phyloP scores from a whole-genome alignment of 2,329 filamentous ascomycete genomes.

The Trichoderma hamatum region DNA sequence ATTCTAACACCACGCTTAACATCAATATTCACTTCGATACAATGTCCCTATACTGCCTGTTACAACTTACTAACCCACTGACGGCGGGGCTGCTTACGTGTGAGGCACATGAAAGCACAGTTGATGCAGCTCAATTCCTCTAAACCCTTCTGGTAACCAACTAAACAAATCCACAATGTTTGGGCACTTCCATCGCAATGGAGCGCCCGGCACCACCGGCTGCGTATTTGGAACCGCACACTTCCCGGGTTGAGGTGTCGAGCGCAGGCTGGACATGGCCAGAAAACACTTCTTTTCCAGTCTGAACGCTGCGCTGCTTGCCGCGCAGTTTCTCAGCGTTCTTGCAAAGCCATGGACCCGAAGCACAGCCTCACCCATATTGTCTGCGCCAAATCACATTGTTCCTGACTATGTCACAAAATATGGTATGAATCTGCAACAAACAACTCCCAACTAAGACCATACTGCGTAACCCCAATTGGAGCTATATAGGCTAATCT shows the following conservation, averaged over 20 bases:
- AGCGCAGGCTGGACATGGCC: conserved; percentile 14
- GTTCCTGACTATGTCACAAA: conserved; percentile 8
- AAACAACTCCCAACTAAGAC: too few species aligned
- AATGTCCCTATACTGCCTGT: background rate
- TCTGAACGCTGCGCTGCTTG: conserved; percentile 3
- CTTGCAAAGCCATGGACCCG: background rate
- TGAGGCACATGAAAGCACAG: background rate
- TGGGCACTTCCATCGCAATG: background rate
- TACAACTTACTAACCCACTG: background rate
- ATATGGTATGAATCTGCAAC: background rate
- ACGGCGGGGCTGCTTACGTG: background rate
- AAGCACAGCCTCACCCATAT: background rate
- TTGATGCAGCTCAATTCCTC: background rate
- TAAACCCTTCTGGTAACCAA: background rate
- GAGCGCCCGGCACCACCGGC: conserved; percentile 4
- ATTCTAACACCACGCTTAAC: background rate
- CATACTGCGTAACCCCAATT: background rate
- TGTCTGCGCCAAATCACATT: background rate
- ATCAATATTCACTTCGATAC: background rate
- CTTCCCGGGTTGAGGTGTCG: background rate
- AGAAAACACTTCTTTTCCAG: background rate
- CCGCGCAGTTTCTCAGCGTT: background rate
- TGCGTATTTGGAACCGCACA: conserved; percentile 5
- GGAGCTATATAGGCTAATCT: background rate
- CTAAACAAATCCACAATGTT: background rate